Conservation (phyloP, 2,329 filamentous ascomycete genomes). For the Aureobasidium sp. region DNA sequence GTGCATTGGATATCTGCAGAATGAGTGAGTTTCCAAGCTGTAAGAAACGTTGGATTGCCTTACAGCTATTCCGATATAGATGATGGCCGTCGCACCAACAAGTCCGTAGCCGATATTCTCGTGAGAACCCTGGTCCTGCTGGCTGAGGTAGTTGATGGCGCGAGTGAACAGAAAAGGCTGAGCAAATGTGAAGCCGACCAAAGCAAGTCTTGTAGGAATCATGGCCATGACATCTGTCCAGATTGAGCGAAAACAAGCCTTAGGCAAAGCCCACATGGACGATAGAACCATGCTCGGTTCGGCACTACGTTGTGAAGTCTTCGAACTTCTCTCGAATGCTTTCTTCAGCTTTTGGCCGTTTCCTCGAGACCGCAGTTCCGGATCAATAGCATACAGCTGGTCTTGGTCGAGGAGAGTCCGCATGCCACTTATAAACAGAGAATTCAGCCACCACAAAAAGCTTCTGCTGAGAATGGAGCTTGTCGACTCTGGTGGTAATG, state of each 20-base stretch:
- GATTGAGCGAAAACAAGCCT: background rate
- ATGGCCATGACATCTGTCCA: background rate
- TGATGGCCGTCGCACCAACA: background rate
- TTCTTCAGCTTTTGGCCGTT: background rate
- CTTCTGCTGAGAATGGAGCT: background rate
- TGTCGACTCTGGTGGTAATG: background rate
- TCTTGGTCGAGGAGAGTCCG: background rate
- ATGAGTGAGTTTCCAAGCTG: background rate
- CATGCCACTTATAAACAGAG: background rate
- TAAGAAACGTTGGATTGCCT: background rate
- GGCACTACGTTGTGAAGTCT: background rate
- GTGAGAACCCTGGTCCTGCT: background rate
- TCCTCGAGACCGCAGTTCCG: background rate
- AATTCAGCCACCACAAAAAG: background rate
- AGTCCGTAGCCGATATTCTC: background rate
- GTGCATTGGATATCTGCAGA: background rate
- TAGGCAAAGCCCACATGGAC: background rate
- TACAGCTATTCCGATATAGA: background rate
- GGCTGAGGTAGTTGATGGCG: background rate
- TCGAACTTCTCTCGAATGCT: background rate
- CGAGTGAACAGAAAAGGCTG: background rate
- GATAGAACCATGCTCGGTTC: background rate
- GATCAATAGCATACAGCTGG: background rate
- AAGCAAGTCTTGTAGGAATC: background rate
- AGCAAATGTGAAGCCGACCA: background rate